Evolutionary conservation across 2,329 filamentous ascomycete genomes (phyloP).

Genomic region (Simplicillium aogashimaense): DNA sequence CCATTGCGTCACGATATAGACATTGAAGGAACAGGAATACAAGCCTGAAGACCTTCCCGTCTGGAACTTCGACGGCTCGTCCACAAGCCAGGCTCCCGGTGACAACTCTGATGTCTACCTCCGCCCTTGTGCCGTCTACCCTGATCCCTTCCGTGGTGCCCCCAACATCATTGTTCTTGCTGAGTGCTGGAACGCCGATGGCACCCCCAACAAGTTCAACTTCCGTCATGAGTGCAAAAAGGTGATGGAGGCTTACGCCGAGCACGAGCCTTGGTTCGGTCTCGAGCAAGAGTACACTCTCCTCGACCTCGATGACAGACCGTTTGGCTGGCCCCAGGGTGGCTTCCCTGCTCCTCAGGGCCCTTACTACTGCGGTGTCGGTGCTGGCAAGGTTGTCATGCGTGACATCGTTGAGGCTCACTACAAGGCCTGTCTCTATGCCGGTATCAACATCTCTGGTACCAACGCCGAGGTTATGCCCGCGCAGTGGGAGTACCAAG

Average conservation of each 20-base stretch:
- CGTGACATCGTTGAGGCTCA: constrained; percentile 83
- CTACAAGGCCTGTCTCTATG: constrained; percentile 63
- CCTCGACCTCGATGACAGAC: constrained; percentile 72
- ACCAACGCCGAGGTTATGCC: constrained; percentile 99
- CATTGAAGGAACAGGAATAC: constrained; percentile 39
- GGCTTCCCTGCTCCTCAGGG: constrained; percentile 72
- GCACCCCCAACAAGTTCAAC: constrained; percentile 97
- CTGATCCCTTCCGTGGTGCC: constrained; percentile 79
- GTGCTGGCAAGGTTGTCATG: constrained; percentile 93
- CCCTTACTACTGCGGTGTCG: constrained; percentile 71
- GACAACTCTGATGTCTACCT: constrained; percentile 98
- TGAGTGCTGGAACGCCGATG: constrained; percentile 91
- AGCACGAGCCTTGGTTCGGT: constrained; percentile 90
- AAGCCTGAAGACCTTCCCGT: constrained; percentile 41
- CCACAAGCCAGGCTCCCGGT: constrained; percentile 82
- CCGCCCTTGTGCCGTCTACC: constrained; percentile 78
- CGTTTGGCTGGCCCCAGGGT: constrained; percentile 62
- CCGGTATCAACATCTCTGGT: constrained; percentile 87
- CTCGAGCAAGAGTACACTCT: constrained; percentile 90
- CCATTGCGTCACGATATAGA: constrained; percentile 22
- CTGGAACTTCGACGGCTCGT: constrained; percentile 64
- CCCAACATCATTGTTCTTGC: constrained; percentile 91
- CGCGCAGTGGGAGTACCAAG: constrained; percentile 96
- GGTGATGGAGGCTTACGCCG: constrained; percentile 78
- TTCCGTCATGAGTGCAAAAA: constrained; percentile 84